Evolutionary conservation across 768 basidiomycete species (phyloP), one percentile per base, ranked within the genome.

Genomic region (Peribolospora kevripleyi): DNA sequence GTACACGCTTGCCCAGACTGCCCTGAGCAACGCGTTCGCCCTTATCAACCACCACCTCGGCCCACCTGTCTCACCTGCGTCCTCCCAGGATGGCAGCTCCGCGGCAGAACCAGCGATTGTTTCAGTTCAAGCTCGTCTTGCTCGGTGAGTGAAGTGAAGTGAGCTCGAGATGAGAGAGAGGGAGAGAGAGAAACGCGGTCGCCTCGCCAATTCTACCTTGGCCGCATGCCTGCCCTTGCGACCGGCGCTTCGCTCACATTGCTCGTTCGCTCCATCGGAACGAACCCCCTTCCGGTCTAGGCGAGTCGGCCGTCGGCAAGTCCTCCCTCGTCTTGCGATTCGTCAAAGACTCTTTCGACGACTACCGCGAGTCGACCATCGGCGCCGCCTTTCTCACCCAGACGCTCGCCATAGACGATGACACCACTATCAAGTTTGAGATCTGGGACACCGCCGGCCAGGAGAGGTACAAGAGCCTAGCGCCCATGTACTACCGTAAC

Each of bases 221-320:
- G 1, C 25, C 25, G 25, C 11, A 42, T 50, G 50, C 49, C 43
- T 39, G 36, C 37, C 46, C 46, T 14, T n/a, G 41, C 42, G 14
- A 14, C 36, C 42, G 25, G 41, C 36, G n/a, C 47, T 42, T 25
- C 49, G 46, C 42, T 36, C 42, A 8, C 4, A 7, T 8, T 2
- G 11, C 48, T 6, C n/a, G 9, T 10, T 46, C 8, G 11, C 8
- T 6, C 38, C 7, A 46, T 50, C 14, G 45, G 9, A 46, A 46
- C 39, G 36, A 45, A n/a, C n/a, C 1, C 11, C 39, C 37, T 8
- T 13, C 37, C 48, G 55, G 50, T 46, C 38, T 65, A 93, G 88
- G 90, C 63, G 90, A 95, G 73, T 88, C 84, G 46, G 91, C 93
- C 48, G 93, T 98, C 51, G 93, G 93, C 53, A 98, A 98, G 74